Base-by-base conservation (phyloP, 2,329 filamentous ascomycete species). In the Sodiomyces alkalinus region DNA sequence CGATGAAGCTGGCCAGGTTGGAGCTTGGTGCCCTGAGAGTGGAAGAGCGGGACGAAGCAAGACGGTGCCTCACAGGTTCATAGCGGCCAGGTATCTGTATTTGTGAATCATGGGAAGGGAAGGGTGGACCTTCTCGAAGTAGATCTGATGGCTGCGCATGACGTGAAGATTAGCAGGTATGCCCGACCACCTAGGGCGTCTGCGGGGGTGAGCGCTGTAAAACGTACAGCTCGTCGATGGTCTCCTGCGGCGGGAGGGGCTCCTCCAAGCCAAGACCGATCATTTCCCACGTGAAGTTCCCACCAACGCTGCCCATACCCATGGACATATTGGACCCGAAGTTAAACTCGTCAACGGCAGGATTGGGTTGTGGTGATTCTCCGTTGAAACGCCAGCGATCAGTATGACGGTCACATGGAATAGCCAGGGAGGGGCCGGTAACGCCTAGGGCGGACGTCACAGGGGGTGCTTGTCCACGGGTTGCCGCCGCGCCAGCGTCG, bases 51-150 rank as follows among this genome's bases (percentile, higher is more conserved):
- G 9, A 26, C 15, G 16, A 22, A 26, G 11, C 11, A n/a, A n/a
- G n/a, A n/a, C n/a, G 8, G 7, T 13, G 13, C 17, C 68, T 39
- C 56, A 74, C 52, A 94, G 63, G 44, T 87, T 83, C 74, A 94
- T 82, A 18, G 82, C 81, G 13, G 85, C 80, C 33, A 90, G 62
- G 48, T 90, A 96, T 28, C 87, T 74, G 34, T 77, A 81, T 42
- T 76, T 80, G 49, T 98, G 87, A 32, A 96, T 80, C 66, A 96
- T 80, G 11, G 90, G 85, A 32, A 81, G 44, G 1, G 82, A 83
- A 1, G 80, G 76, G 45, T 96, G 82, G 7, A 92, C 68, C 51
- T 92, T 94, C 32, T 86, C 74, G 47, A 96, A 96, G 52, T 80
- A 98, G 16, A 90, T 73, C 41, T 80, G 68, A 43, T 92, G 78